Conservation (phyloP, 768 basidiomycete species). For the Cyathus striatus region DNA sequence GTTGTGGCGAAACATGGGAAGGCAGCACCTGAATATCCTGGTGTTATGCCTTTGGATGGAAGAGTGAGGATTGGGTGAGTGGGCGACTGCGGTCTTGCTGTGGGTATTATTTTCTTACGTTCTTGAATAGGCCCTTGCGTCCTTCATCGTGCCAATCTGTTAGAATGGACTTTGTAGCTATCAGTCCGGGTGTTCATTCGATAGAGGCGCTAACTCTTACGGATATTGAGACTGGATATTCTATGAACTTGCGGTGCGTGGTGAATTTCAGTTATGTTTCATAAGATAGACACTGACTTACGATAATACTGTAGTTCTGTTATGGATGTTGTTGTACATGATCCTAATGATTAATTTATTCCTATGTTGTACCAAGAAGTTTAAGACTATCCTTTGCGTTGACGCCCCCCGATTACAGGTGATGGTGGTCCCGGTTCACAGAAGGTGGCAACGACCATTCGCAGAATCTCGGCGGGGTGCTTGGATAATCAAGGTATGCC, state of each 20-base stretch:
- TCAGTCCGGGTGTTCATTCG: slow-evolving; percentile 75
- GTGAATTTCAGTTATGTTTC: neutral
- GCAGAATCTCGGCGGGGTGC: too few species aligned
- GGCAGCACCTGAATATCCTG: slow-evolving; percentile 35
- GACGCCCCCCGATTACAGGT: too few species aligned
- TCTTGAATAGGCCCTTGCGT: slow-evolving; percentile 55
- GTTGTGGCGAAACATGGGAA: slow-evolving; percentile 22
- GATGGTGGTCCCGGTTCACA: too few species aligned
- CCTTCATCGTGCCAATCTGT: slow-evolving; percentile 84
- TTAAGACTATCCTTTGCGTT: too few species aligned
- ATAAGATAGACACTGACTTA: neutral
- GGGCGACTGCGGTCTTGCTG: slow-evolving; percentile 1
- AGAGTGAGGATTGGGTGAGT: slow-evolving; percentile 76
- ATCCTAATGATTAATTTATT: slow-evolving; percentile 27
- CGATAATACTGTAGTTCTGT: slow-evolving; percentile 46
- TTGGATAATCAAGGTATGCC: too few species aligned
- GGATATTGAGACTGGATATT: slow-evolving; percentile 68
- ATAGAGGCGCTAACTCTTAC: slow-evolving; percentile 69
- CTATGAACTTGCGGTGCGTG: slow-evolving; percentile 68
- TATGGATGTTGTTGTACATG: slow-evolving; percentile 72
- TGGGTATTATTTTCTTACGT: neutral
- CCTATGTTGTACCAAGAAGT: too few species aligned
- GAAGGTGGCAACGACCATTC: too few species aligned
- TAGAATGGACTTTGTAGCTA: slow-evolving; percentile 78
- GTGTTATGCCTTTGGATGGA: slow-evolving; percentile 73